Evolutionary conservation across 2,329 filamentous ascomycete genomes (phyloP).

Genomic region (Fusarium caatingaense): DNA sequence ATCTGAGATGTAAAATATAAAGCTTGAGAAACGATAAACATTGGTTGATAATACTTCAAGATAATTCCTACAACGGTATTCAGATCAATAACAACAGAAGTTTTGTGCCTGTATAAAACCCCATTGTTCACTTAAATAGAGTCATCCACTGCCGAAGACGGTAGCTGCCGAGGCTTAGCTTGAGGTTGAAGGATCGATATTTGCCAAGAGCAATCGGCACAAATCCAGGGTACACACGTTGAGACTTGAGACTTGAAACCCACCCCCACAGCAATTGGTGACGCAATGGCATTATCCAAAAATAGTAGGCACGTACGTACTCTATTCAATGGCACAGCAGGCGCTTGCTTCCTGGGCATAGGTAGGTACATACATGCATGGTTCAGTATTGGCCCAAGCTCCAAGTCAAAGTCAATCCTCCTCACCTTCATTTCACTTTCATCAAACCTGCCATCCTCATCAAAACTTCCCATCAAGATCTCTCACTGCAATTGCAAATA

Average conservation of each 20-base stretch:
- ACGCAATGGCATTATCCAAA: conserved; percentile 31
- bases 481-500: background rate
- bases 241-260: conserved; percentile 23
- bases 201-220: conserved; percentile 7
- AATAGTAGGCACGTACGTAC: conserved; percentile 15
- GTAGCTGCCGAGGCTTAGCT: background rate
- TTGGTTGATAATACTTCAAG: background rate
- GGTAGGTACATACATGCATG: background rate
- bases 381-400: conserved; percentile 18
- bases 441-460: background rate
- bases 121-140: background rate
- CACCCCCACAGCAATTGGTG: conserved; percentile 36
- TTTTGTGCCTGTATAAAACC: background rate
- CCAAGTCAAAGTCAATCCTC: background rate
- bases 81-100: background rate
- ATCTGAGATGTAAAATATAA: background rate
- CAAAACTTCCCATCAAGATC: background rate
- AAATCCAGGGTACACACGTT: conserved; percentile 25
- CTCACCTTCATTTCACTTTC: background rate
- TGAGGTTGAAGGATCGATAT: background rate
- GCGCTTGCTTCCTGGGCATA: background rate
- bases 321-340: background rate
- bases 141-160: background rate
- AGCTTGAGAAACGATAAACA: background rate
- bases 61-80: background rate